Conservation (phyloP, 176 grass and related monocot species). For the Carex pumila region DNA sequence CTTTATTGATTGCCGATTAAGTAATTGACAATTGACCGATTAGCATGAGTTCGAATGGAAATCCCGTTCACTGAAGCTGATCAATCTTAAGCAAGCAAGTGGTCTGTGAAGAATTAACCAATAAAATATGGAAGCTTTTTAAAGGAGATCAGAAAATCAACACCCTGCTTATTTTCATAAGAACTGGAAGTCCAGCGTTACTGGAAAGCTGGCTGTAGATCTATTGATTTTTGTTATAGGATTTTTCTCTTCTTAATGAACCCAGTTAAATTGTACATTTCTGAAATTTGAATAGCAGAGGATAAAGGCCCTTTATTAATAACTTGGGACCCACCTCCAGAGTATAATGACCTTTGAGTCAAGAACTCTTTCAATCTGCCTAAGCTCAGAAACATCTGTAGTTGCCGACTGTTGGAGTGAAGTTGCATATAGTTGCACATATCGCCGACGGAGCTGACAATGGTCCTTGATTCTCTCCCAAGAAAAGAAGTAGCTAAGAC, state of each 20-base stretch:
- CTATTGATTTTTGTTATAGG: background rate
- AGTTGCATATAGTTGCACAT: slow-evolving; percentile 78
- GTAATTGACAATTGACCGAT: background rate
- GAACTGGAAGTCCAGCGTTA: background rate
- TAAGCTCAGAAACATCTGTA: slow-evolving; percentile 71
- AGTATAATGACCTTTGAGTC: slow-evolving; percentile 93
- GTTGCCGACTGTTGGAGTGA: slow-evolving; percentile 63
- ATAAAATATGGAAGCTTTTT: background rate
- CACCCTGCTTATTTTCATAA: background rate
- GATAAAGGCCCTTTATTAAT: background rate
- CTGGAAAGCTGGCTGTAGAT: background rate
- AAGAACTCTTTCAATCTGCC: slow-evolving; percentile 82
- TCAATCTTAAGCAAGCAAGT: background rate
- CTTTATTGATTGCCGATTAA: background rate
- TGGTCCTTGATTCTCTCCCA: slow-evolving; percentile 92
- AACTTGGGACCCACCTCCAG: slow-evolving; percentile 54
- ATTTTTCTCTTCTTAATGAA: background rate
- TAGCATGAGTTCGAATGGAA: background rate
- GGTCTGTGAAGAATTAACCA: background rate
- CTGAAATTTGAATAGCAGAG: background rate
- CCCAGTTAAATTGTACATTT: background rate
- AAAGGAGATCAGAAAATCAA: background rate
- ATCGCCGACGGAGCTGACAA: slow-evolving; percentile 86
- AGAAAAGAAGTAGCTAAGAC: slow-evolving; percentile 43
- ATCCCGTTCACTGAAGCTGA: background rate